A percentile compares a stretch with the other conserved stretches of the same genome.
Evolutionary conservation across 73 alveolate genomes (phyloP).

Genomic region (Stentor roeselii): DNA sequence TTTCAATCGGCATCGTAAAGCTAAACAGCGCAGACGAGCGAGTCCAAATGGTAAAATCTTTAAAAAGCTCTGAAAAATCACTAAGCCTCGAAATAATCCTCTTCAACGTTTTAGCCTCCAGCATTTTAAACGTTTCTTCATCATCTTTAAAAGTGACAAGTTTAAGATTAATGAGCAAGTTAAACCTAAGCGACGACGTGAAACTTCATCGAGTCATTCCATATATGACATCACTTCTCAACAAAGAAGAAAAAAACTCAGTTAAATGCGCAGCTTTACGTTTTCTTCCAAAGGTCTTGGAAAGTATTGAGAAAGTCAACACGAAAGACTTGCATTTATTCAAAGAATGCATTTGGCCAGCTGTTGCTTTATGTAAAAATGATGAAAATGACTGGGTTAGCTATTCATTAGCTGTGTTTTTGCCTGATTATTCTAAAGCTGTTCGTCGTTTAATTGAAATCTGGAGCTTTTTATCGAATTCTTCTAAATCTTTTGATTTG

Average conservation of each 20-base stretch:
- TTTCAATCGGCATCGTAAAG: too few relatives aligned
- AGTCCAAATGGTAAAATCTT: too few relatives aligned
- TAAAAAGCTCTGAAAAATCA: too few relatives aligned
- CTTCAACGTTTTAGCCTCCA: not conserved
- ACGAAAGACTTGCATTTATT: not conserved
- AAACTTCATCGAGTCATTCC: slow-evolving; percentile 7
- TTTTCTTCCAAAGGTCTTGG: not conserved
- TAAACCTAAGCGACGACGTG: not conserved
- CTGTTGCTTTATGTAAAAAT: not conserved
- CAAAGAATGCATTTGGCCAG: slow-evolving; percentile 15
- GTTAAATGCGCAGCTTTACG: not conserved
- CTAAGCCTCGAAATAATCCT: not conserved
- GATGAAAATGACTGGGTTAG: slow-evolving; percentile 19
- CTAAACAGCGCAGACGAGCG: not conserved
- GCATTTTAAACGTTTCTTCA: not conserved
- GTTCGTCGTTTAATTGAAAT: not conserved
- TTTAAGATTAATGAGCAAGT: not conserved
- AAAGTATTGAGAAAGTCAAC: not conserved
- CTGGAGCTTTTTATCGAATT: not conserved
- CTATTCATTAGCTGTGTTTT: not conserved
- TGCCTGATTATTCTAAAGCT: not conserved
- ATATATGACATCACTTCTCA: not conserved
- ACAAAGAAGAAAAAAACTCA: slow-evolving; percentile 16
- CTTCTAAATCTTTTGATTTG: not conserved
- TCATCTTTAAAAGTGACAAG: not conserved